Base-by-base conservation (phyloP, 1,284 basidiomycete genomes). In the Microbotryomycetes sp. region DNA sequence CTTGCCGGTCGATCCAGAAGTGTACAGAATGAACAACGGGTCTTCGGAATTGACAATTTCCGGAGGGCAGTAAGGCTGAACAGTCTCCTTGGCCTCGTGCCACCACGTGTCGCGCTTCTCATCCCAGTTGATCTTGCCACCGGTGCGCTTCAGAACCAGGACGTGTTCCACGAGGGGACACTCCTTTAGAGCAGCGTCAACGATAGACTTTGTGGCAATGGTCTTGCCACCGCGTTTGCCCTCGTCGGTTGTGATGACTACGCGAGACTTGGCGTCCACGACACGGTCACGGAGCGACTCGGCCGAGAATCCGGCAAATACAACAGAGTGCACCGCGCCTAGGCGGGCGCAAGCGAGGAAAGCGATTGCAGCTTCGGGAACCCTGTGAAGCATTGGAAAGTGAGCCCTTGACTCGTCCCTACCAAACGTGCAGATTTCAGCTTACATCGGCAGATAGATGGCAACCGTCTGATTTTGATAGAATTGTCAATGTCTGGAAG, bases 271-370 rank as follows among this genome's bases (percentile, higher is more conserved):
- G 79, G 93, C 96, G 77, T 98, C 96, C 61, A 85, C 82, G 46
- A 93, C 84, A 63, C 96, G 87, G 77, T 97, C 96, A 55, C 94
- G 85, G 59, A 98, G 85, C 11, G 89, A 89, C 78, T 97, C 96
- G n/a, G 93, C 86, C 9, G 88, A 91, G 81, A 98, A 98, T 16
- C 96, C 94, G 54, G 94, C 94, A 73, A 98, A 98, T 66, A 98
- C 87, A 73, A 97, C 94, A n/a, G 91, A 96, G 80, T 98, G 96
- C 58, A 98, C 81, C 27, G 96, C 94, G 56, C 94, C 96, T 72
- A 98, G 90, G 71, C 94, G 87, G 5, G 94, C 93, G 76, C 93
- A 97, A 23, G 94, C 94, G 56, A 98, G 86, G 83, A 98, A 92
- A 30, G 93, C 88, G 41, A 91, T 91, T 56, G 87, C 90, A 21